Conservation (phyloP, 768 basidiomycete species). For the Hygrophorus pudorinus region DNA sequence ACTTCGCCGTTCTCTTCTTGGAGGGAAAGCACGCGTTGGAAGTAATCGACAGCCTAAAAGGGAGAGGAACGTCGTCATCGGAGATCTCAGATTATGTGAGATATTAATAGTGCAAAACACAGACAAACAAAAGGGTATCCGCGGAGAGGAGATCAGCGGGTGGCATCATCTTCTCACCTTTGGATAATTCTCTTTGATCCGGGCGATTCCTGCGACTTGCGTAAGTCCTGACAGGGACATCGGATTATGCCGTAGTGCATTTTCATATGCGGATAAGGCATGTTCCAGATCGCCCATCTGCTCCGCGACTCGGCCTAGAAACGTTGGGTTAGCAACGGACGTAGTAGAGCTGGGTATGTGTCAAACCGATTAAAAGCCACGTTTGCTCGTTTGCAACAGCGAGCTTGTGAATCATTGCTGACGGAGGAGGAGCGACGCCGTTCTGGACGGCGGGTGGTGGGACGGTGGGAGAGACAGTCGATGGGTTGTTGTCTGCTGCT, state of each 20-base stretch:
- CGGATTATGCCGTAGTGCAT: conserved; percentile 91
- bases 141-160: conserved; percentile 3
- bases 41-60: conserved; percentile 88
- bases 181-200: conserved; percentile 95
- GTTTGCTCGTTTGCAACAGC: conserved; percentile 87
- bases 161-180: conserved; percentile 72
- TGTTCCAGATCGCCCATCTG: conserved; percentile 92
- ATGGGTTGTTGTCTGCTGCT: conserved; percentile 33
- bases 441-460: conserved; percentile 22
- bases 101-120: conserved; percentile 12
- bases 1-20: conserved; percentile 98
- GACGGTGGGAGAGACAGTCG: conserved; percentile 35
- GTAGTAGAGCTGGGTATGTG: background rate
- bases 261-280: conserved; percentile 88
- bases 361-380: conserved; percentile 85
- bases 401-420: conserved; percentile 59
- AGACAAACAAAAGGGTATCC: conserved; percentile 19
- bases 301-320: conserved; percentile 82
- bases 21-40: conserved; percentile 82
- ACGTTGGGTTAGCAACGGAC: conserved; percentile 6
- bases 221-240: conserved; percentile 83
- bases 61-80: conserved; percentile 25
- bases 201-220: conserved; percentile 91
- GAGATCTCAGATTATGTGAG: conserved; percentile 19
- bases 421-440: conserved; percentile 20